A percentile compares a stretch with the other conserved stretches of the same genome.
These are phyloP conservation scores for Metarhizium album DNA, from an alignment of 2,329 filamentous ascomycete species.

Conservation along the genomic window DNA sequence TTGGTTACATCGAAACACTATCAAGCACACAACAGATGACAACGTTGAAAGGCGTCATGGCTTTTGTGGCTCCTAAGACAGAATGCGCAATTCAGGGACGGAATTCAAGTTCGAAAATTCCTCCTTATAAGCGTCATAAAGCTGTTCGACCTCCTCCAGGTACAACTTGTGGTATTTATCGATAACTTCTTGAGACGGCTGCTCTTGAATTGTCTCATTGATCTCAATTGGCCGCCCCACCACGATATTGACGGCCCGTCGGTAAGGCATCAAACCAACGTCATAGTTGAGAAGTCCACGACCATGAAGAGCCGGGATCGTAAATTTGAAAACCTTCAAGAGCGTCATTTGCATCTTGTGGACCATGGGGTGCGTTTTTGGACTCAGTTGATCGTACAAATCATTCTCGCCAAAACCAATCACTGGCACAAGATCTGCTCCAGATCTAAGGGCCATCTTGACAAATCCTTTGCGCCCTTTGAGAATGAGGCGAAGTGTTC, in stretches of 20 bases:
- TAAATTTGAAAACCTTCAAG: constrained; percentile 84
- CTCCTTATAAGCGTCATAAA: constrained; percentile 73
- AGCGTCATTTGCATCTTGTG: constrained; percentile 74
- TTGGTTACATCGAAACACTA: neutral
- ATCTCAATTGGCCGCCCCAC: constrained; percentile 75
- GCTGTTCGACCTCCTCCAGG: constrained; percentile 57
- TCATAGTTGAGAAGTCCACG: constrained; percentile 96
- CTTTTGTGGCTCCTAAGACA: constrained; percentile 32
- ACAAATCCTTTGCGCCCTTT: constrained; percentile 83
- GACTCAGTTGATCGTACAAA: constrained; percentile 80
- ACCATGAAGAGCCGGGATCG: constrained; percentile 81
- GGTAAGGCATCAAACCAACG: constrained; percentile 90
- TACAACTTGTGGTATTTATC: constrained; percentile 73
- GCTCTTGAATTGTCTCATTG: constrained; percentile 38
- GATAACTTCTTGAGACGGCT: constrained; percentile 64
- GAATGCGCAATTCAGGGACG: constrained; percentile 53
- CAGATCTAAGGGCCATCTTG: constrained; percentile 81
- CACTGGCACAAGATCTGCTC: constrained; percentile 89
- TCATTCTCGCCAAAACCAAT: constrained; percentile 94
- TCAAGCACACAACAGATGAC: neutral
- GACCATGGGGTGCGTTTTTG: constrained; percentile 65
- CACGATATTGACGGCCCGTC: constrained; percentile 77
- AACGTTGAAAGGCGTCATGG: neutral
- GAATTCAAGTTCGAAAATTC: constrained; percentile 53
- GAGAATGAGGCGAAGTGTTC: constrained; percentile 66